A percentile compares a stretch with the other conserved stretches of the same genome.
Conservation (phyloP, 2,329 filamentous ascomycete genomes). For the Xylaria sp. region DNA sequence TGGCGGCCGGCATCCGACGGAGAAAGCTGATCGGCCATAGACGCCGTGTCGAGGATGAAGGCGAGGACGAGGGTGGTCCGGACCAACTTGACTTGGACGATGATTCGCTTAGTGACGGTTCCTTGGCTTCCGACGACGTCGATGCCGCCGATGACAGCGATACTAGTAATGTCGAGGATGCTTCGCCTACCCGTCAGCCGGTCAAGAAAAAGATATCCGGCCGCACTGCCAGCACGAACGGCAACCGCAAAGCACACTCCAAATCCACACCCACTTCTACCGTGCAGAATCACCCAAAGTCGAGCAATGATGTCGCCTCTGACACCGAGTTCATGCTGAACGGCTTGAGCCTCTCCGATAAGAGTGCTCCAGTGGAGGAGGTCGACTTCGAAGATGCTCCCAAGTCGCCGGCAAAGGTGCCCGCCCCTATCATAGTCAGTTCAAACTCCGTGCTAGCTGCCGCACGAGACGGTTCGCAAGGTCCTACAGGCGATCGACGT, state of each 20-base stretch:
- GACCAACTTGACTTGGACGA: constrained; percentile 70
- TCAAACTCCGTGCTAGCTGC: constrained; percentile 59
- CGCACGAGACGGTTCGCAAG: constrained; percentile 58
- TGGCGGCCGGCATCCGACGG: constrained; percentile 65
- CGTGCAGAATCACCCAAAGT: constrained; percentile 50
- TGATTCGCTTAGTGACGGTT: constrained; percentile 74
- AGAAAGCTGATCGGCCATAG: constrained; percentile 75
- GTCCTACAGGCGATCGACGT: constrained; percentile 74
- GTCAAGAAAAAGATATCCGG: constrained; percentile 47
- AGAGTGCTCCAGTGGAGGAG: constrained; percentile 56
- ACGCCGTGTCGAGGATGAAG: constrained; percentile 76
- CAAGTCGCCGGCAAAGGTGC: constrained; percentile 54
- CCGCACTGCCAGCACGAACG: constrained; percentile 51
- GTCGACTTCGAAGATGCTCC: constrained; percentile 58
- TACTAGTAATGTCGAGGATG: constrained; percentile 70
- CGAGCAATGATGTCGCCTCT: constrained; percentile 55
- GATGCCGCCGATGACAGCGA: constrained; percentile 71
- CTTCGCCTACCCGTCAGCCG: constrained; percentile 60
- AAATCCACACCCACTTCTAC: constrained; percentile 47
- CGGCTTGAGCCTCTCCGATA: constrained; percentile 60
- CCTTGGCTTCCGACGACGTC: constrained; percentile 70
- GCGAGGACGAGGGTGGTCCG: constrained; percentile 71
- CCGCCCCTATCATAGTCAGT: constrained; percentile 66
- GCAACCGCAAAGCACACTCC: constrained; percentile 46
- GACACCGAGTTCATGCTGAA: constrained; percentile 71